Percentiles rank a stretch among this genome's conserved stretches.
These are phyloP conservation scores for Alternaria solani DNA, from an alignment of 2,329 filamentous ascomycete genomes.

Conservation along the genomic window DNA sequence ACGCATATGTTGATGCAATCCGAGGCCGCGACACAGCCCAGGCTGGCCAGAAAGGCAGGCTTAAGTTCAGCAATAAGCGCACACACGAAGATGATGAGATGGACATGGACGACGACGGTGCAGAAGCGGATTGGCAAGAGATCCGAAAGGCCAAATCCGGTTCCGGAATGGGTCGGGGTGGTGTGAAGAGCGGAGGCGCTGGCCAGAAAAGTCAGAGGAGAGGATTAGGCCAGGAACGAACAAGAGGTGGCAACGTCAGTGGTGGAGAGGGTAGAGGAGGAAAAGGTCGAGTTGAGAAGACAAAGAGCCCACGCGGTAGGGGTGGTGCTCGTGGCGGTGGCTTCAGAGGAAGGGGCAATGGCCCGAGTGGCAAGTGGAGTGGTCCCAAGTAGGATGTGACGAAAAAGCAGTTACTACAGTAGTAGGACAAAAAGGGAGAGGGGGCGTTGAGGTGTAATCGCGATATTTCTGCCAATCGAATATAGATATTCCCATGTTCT, in stretches of 20 bases:
- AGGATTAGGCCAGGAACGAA: slow-evolving; percentile 49
- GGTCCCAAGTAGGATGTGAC: slow-evolving; percentile 13
- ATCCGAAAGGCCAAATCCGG: slow-evolving; percentile 49
- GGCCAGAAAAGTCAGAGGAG: slow-evolving; percentile 40
- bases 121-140: slow-evolving; percentile 41
- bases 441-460: slow-evolving; percentile 1
- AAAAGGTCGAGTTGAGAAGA: slow-evolving; percentile 22
- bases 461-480: not conserved
- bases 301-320: slow-evolving; percentile 16
- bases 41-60: slow-evolving; percentile 65
- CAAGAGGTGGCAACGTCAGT: slow-evolving; percentile 35
- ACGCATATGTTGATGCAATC: slow-evolving; percentile 69
- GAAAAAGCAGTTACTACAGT: not conserved
- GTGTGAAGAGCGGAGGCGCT: slow-evolving; percentile 30
- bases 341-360: slow-evolving; percentile 16
- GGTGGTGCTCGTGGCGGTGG: slow-evolving; percentile 21
- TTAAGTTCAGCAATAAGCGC: slow-evolving; percentile 66
- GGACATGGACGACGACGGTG: slow-evolving; percentile 56
- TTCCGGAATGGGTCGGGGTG: slow-evolving; percentile 39
- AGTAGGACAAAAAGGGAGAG: slow-evolving; percentile 10
- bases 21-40: slow-evolving; percentile 66
- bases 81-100: slow-evolving; percentile 55
- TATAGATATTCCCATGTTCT: not conserved
- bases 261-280: slow-evolving; percentile 29
- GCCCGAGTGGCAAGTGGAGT: slow-evolving; percentile 14